Evolutionary conservation across 2,329 filamentous ascomycete species (phyloP), one percentile per base, ranked within the genome.

Genomic region (Thermochaetoides dissita): DNA sequence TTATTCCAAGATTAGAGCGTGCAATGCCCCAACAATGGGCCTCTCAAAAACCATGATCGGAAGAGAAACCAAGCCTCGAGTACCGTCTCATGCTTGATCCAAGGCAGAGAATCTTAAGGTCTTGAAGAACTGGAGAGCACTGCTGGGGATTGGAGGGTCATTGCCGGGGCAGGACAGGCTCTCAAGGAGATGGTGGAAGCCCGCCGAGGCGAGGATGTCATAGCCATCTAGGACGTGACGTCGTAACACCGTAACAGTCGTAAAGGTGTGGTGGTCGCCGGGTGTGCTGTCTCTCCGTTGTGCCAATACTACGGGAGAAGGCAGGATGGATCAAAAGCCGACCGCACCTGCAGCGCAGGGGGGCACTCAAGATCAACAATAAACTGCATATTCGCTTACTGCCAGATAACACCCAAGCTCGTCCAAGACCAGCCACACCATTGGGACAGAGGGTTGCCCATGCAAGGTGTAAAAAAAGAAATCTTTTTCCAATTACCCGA

Each of bases 231-330:
- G 46, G 52, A 54, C 52, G 46, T 54, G 50, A 53, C 52, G 42
- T 54, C 52, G 49, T 54, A 53, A 53, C 46, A 51, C 50, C 52
- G 46, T 54, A 52, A 54, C 49, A 53, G 48, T 54, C 52, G 39
- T 53, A 49, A 51, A 50, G 49, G 17, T 24, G 17, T 24, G 17
- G 17, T 24, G 17, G 17, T 5, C 44, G 46, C 46, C 38, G 44
- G 43, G 45, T 36, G 38, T 7, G 37, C 35, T 41, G 39, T 37
- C 17, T 24, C 17, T 24, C 17, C 17, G 17, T 24, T 24, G 17
- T 24, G 17, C 17, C 17, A 24, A 24, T 24, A 24, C 17, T 24
- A 24, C 17, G 17, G 17, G 17, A 24, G 17, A 24, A 24, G 17
- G 17, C 17, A 24, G 17, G 17, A 24, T 24, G n/a, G n/a, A n/a